Percentiles rank a stretch among this genome's conserved stretches.
Evolutionary conservation across 176 grass and related monocot species (phyloP).

Genomic region (Elymus sibiricus): DNA sequence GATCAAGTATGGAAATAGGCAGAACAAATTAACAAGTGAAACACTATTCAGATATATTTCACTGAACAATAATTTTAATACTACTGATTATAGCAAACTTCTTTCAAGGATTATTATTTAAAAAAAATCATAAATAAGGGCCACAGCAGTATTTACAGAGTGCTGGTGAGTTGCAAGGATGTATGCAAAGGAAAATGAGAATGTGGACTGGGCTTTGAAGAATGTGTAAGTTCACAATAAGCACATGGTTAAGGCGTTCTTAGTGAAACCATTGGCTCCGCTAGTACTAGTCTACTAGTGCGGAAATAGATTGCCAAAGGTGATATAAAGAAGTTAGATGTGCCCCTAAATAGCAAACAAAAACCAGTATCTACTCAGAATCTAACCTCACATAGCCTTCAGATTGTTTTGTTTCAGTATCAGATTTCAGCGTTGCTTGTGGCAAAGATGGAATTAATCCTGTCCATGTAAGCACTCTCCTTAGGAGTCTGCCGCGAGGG

Average conservation of each 20-base stretch:
- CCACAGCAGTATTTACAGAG: background rate
- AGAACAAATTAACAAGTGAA: background rate
- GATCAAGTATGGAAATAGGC: background rate
- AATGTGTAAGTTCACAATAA: background rate
- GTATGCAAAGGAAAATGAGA: background rate
- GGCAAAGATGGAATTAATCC: conserved; percentile 78
- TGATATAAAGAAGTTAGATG: background rate
- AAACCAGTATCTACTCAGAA: background rate
- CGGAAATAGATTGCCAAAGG: background rate
- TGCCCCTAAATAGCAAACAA: background rate
- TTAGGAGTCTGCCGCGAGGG: conserved; percentile 82
- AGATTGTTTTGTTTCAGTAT: conserved; percentile 51
- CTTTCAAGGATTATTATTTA: no score
- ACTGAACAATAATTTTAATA: background rate
- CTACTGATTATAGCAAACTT: background rate
- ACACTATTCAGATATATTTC: background rate
- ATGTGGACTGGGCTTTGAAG: background rate
- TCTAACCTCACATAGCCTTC: conserved; percentile 73
- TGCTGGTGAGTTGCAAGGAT: background rate
- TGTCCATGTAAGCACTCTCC: conserved; percentile 84
- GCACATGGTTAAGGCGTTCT: background rate
- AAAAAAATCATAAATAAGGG: background rate
- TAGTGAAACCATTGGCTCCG: background rate
- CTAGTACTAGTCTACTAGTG: background rate
- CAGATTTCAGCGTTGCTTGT: conserved; percentile 47